Evolutionary conservation across 768 basidiomycete species (phyloP).

Genomic region (Pulveroboletus sp.): DNA sequence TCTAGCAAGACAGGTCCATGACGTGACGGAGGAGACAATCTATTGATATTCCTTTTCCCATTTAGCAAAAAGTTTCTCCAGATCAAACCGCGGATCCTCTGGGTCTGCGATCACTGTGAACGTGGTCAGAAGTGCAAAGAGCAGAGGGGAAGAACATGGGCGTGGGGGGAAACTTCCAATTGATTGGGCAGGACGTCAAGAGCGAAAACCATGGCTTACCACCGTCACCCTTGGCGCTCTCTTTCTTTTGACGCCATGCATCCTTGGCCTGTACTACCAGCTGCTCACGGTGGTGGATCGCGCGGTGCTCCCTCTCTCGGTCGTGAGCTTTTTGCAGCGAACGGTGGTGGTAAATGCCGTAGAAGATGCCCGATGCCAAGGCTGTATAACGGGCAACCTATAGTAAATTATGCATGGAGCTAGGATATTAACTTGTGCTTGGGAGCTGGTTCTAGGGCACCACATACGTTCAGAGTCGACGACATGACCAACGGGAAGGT

Average conservation of each 20-base stretch:
- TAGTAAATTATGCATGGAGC: neutral
- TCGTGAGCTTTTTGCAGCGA: constrained; percentile 82
- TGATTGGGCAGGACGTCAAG: neutral
- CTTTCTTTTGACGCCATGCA: constrained; percentile 81
- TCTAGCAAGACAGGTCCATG: constrained; percentile 27
- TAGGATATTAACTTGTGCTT: constrained; percentile 1
- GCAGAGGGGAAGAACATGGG: neutral
- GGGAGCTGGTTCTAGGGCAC: neutral
- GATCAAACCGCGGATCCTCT: constrained; percentile 92
- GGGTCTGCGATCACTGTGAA: constrained; percentile 82
- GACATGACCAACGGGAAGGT: constrained; percentile 46
- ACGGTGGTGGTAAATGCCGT: constrained; percentile 89
- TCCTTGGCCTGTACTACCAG: constrained; percentile 84
- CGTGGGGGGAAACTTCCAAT: neutral
- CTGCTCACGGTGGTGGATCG: constrained; percentile 66
- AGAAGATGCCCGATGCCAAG: constrained; percentile 78
- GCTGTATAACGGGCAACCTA: constrained; percentile 96
- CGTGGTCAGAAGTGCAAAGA: constrained; percentile 9
- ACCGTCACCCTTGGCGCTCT: constrained; percentile 44
- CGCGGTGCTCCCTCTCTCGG: constrained; percentile 68
- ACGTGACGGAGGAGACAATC: constrained; percentile 20
- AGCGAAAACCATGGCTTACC: constrained; percentile 40
- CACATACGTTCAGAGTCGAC: constrained; percentile 69
- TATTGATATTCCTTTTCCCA: constrained; percentile 68
- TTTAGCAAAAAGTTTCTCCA: constrained; percentile 81